A percentile compares a stretch with the other conserved stretches of the same genome.
Evolutionary conservation across 2,329 filamentous ascomycete genomes (phyloP).

Genomic region (Monosporascus sp.): DNA sequence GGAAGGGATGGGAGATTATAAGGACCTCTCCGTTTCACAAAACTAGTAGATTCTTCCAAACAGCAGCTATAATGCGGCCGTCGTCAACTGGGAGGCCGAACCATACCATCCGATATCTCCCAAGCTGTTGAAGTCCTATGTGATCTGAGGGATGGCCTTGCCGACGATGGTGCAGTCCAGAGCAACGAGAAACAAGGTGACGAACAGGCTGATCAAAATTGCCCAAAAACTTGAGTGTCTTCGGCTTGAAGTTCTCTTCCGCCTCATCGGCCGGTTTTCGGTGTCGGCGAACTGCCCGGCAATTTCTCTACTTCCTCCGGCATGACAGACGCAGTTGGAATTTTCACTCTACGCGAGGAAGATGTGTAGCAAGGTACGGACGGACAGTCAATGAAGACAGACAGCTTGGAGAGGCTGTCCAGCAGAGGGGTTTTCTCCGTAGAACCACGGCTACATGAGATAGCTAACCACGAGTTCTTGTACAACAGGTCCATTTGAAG

Average conservation of each 20-base stretch:
- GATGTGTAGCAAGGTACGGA: background rate
- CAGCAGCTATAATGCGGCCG: slow-evolving; percentile 48
- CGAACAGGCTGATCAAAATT: slow-evolving; percentile 47
- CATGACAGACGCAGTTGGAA: background rate
- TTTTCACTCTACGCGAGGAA: background rate
- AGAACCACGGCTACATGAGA: too few relatives aligned
- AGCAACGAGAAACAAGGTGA: slow-evolving; percentile 54
- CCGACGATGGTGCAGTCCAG: slow-evolving; percentile 53
- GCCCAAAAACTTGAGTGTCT: slow-evolving; percentile 53
- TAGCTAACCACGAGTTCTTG: too few relatives aligned
- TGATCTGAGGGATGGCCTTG: slow-evolving; percentile 50
- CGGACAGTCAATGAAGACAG: too few relatives aligned
- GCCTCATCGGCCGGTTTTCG: slow-evolving; percentile 14
- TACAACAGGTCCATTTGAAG: too few relatives aligned
- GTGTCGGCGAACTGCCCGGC: background rate
- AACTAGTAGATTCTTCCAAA: slow-evolving; percentile 52
- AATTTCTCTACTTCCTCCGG: slow-evolving; percentile 12
- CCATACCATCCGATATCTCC: slow-evolving; percentile 62
- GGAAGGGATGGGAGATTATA: slow-evolving; percentile 2
- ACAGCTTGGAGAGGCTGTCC: too few relatives aligned
- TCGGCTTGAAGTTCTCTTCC: slow-evolving; percentile 44
- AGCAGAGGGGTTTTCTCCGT: too few relatives aligned
- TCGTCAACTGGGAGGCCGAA: slow-evolving; percentile 56
- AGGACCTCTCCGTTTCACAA: slow-evolving; percentile 44
- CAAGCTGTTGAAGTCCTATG: slow-evolving; percentile 52